Conservation (phyloP, 306 rosid genomes). For the Astragalus glycyphyllos region DNA sequence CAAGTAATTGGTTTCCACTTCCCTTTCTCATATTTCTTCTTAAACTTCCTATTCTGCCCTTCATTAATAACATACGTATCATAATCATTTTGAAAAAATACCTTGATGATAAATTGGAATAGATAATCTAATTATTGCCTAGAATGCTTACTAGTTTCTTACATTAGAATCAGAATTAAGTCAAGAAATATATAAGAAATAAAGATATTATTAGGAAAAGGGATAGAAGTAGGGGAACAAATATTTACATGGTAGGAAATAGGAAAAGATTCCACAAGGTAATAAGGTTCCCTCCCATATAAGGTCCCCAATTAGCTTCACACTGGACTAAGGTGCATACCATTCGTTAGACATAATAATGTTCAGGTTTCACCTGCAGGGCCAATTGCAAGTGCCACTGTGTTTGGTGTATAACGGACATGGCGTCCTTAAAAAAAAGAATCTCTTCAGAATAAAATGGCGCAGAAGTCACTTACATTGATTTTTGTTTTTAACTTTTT, state of each 20-base stretch:
- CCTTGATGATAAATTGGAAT: not conserved
- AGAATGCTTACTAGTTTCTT: no score
- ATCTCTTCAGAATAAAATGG: conserved; percentile 17
- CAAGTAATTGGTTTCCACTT: no score
- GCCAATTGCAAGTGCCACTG: not conserved
- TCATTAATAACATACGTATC: no score
- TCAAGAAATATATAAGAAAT: not conserved
- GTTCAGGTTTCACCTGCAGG: conserved; percentile 20
- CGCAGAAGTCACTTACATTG: not conserved
- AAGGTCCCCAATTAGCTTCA: not conserved
- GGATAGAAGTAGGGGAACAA: not conserved
- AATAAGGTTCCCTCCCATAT: no score
- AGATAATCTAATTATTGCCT: not conserved
- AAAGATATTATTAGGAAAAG: not conserved
- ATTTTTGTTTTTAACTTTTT: not conserved
- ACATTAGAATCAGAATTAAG: no score
- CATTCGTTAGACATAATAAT: conserved; percentile 32
- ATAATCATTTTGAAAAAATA: no score
- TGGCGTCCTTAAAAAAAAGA: not conserved
- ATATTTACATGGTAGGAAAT: no score
- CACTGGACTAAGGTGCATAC: conserved; percentile 1
- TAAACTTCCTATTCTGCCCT: no score
- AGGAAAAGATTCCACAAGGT: not conserved
- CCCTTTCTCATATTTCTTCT: no score
- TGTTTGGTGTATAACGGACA: not conserved